phyloP scores from a whole-genome alignment of 2,329 filamentous ascomycete species.

The Elsinoe necatrix region DNA sequence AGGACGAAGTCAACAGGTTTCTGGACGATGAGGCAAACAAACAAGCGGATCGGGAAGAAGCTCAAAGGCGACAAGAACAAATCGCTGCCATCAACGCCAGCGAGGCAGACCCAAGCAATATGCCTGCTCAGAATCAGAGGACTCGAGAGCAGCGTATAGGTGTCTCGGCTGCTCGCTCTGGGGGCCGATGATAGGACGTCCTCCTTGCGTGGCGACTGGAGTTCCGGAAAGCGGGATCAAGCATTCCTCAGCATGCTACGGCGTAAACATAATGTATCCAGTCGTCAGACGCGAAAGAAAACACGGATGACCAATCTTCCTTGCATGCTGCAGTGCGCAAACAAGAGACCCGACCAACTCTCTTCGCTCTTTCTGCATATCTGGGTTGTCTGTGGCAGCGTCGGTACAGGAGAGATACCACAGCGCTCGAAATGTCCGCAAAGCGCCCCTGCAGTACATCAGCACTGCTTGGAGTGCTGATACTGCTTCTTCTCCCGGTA shows the following conservation, averaged over 20 bases:
- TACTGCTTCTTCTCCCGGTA: neutral
- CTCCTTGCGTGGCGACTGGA: neutral
- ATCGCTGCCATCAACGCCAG: slow-evolving; percentile 16
- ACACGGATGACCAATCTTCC: neutral
- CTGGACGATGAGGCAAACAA: slow-evolving; percentile 28
- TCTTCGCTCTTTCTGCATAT: neutral
- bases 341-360: neutral
- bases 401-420: neutral
- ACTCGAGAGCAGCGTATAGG: slow-evolving; percentile 27
- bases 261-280: neutral
- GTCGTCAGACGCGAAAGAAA: neutral
- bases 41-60: slow-evolving; percentile 27
- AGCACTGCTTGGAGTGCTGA: neutral
- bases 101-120: slow-evolving; percentile 16
- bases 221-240: neutral
- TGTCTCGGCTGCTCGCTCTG: slow-evolving; percentile 16
- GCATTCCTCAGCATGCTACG: slow-evolving; percentile 1
- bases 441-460: too few species aligned
- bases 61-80: slow-evolving; percentile 23
- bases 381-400: neutral
- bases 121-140: slow-evolving; percentile 22
- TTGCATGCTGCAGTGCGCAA: neutral
- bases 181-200: neutral
- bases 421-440: neutral
- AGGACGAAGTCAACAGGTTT: slow-evolving; percentile 29